These are phyloP conservation scores for Mortierella sp. DNA, from an alignment of 371 early-diverging fungal species.

Conservation along the genomic window DNA sequence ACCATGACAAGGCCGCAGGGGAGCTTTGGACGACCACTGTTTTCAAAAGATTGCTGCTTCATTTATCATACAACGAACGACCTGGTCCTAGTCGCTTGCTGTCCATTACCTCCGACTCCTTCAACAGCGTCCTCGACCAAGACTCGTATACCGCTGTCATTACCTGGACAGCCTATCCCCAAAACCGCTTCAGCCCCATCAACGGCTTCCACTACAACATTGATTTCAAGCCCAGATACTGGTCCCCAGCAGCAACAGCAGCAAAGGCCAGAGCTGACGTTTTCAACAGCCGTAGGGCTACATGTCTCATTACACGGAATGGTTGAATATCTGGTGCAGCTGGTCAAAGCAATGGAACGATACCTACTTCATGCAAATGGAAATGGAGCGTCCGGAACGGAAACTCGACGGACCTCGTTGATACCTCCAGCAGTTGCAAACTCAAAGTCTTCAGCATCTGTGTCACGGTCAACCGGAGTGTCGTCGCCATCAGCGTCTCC, in stretches of 20 bases:
- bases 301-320: conserved; percentile 25
- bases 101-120: conserved; percentile 30
- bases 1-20: background rate
- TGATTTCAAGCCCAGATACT: background rate
- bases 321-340: conserved; percentile 26
- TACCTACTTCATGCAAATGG: conserved; percentile 8
- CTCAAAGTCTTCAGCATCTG: background rate
- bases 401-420: background rate
- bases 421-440: background rate
- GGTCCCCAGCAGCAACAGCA: conserved; percentile 7
- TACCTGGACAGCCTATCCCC: conserved; percentile 14
- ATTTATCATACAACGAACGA: conserved; percentile 30
- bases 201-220: background rate
- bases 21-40: conserved; percentile 8
- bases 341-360: conserved; percentile 31
- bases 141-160: conserved; percentile 20
- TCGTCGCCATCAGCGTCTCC: background rate
- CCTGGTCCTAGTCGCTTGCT: conserved; percentile 37
- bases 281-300: conserved; percentile 16
- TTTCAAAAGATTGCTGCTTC: conserved; percentile 25
- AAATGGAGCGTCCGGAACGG: background rate
- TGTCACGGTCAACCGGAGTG: background rate
- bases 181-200: conserved; percentile 2
- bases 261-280: conserved; percentile 21
- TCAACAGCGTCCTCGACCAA: conserved; percentile 14